Evolutionary conservation across 2,329 filamentous ascomycete genomes (phyloP).

Genomic region (Lecanicillium sp.): DNA sequence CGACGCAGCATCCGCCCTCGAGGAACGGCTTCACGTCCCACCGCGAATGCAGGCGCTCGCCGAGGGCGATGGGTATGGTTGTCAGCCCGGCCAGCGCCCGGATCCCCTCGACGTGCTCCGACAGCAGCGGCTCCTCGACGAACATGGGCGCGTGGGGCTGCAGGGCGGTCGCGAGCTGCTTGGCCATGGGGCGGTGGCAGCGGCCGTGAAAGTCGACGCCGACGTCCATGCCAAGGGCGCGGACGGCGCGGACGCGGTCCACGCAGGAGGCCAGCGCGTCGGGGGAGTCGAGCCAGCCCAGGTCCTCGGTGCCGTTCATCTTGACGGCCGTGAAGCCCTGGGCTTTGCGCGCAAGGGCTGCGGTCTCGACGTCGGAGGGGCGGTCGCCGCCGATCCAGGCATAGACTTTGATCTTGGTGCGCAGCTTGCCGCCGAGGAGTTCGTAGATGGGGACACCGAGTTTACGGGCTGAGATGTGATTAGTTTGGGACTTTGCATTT

Average conservation of each 20-base stretch:
- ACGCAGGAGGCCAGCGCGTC: slow-evolving; percentile 56
- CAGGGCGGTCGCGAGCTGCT: slow-evolving; percentile 62
- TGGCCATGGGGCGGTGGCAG: slow-evolving; percentile 74
- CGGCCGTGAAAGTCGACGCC: slow-evolving; percentile 75
- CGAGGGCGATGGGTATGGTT: slow-evolving; percentile 61
- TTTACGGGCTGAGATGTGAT: slow-evolving; percentile 35
- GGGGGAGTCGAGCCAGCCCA: slow-evolving; percentile 72
- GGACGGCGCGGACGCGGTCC: slow-evolving; percentile 62
- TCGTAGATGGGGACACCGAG: slow-evolving; percentile 64
- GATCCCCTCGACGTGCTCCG: slow-evolving; percentile 61
- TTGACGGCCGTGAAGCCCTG: slow-evolving; percentile 65
- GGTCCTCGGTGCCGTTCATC: slow-evolving; percentile 74
- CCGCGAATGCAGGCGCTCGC: slow-evolving; percentile 63
- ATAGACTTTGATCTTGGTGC: slow-evolving; percentile 65
- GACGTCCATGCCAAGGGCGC: slow-evolving; percentile 62
- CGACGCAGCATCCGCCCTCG: slow-evolving; percentile 59
- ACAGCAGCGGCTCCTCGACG: slow-evolving; percentile 67
- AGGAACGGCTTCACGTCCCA: slow-evolving; percentile 72
- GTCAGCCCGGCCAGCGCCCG: slow-evolving; percentile 41
- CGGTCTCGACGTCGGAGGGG: slow-evolving; percentile 57
- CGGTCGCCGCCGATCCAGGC: slow-evolving; percentile 74
- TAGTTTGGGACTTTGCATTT: too few species aligned
- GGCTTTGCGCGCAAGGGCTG: slow-evolving; percentile 51
- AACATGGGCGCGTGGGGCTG: slow-evolving; percentile 67
- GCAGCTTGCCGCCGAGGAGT: slow-evolving; percentile 67